These are phyloP conservation scores for Backusella psychrophila DNA, from an alignment of 192 early-diverging fungal species.

Conservation along the genomic window DNA sequence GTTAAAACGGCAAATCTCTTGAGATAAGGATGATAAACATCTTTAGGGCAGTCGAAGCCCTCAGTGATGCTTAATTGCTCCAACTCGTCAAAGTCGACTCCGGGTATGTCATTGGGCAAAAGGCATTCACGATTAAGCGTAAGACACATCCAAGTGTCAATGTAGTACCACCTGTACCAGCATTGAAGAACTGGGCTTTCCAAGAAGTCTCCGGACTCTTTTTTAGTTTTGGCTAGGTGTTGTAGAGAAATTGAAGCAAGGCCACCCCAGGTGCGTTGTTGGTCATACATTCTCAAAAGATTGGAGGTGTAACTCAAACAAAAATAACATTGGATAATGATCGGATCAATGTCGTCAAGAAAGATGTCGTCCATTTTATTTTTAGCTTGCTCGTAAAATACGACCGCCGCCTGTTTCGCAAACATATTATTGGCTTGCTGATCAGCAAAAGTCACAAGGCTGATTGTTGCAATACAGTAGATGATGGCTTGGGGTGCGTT, in stretches of 20 bases:
- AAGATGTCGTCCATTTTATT: constrained; percentile 31
- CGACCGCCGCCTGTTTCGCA: constrained; percentile 22
- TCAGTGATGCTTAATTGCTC: neutral
- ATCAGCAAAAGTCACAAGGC: constrained; percentile 31
- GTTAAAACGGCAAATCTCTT: constrained; percentile 14
- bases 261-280: constrained; percentile 33
- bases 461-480: constrained; percentile 31
- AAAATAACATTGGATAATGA: constrained; percentile 28
- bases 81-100: neutral
- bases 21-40: neutral
- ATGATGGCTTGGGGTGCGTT: constrained; percentile 15
- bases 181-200: constrained; percentile 4
- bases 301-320: constrained; percentile 34
- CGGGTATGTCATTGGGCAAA: constrained; percentile 7
- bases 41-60: neutral
- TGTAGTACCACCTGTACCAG: constrained; percentile 36
- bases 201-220: neutral
- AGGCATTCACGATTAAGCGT: constrained; percentile 21
- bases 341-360: constrained; percentile 21
- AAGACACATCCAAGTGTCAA: constrained; percentile 32
- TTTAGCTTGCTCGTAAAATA: constrained; percentile 32
- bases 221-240: neutral
- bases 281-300: constrained; percentile 30
- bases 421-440: neutral
- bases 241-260: constrained; percentile 27